phyloP scores from a whole-genome alignment of 2,329 filamentous ascomycete species.

The Atkinsonella texensis region DNA sequence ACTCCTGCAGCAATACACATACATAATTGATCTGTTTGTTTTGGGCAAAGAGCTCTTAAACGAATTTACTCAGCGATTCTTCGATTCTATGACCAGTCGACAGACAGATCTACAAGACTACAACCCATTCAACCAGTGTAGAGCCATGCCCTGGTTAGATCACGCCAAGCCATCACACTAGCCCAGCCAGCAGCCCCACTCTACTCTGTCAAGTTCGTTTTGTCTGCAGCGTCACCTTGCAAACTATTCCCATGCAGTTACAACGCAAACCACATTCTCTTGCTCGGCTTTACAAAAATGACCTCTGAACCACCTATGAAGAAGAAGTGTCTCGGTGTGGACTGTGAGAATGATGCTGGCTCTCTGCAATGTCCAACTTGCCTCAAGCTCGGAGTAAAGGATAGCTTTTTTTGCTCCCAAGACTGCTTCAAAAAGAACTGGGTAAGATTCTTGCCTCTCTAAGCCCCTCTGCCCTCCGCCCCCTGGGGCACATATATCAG shows the following conservation, averaged over 20 bases:
- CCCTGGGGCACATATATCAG: background rate
- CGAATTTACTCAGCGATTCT: no score
- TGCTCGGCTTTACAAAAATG: conserved; percentile 18
- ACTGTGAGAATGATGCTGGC: conserved; percentile 80
- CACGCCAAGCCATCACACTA: background rate
- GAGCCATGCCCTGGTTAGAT: background rate
- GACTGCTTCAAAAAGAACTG: conserved; percentile 99
- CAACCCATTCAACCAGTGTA: background rate
- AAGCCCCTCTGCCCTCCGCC: background rate
- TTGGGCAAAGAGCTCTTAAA: no score
- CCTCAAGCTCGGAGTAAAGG: conserved; percentile 73
- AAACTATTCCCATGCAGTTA: background rate
- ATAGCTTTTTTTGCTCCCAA: conserved; percentile 95
- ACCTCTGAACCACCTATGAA: conserved; percentile 38
- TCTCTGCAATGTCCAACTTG: conserved; percentile 90
- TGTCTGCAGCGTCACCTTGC: background rate
- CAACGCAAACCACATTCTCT: background rate
- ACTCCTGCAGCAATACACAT: no score
- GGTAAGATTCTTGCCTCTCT: conserved; percentile 43
- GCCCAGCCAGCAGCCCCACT: background rate
- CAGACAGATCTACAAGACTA: no score
- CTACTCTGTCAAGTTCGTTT: background rate
- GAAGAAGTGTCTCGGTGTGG: conserved; percentile 66
- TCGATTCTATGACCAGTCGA: no score
- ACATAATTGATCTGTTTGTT: no score